Evolutionary conservation across 129 eudicot genomes (phyloP).

Genomic region (Kitagawia praeruptora): DNA sequence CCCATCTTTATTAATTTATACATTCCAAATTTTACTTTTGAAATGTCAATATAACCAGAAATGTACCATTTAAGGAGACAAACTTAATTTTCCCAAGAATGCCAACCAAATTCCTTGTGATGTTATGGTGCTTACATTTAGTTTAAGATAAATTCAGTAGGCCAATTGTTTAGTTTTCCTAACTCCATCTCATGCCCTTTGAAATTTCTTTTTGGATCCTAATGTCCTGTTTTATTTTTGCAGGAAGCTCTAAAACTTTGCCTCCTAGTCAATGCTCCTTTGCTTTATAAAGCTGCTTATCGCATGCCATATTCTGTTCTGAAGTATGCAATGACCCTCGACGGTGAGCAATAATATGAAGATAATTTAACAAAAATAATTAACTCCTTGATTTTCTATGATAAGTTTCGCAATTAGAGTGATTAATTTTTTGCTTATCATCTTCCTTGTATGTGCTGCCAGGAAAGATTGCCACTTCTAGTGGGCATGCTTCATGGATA

Average conservation of each 20-base stretch:
- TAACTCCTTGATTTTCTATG: neutral
- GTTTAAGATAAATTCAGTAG: neutral
- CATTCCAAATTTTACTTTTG: neutral
- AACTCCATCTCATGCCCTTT: neutral
- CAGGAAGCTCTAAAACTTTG: slow-evolving; percentile 89
- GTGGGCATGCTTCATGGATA: slow-evolving; percentile 97
- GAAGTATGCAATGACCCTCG: slow-evolving; percentile 99
- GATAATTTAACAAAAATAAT: neutral
- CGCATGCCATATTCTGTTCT: slow-evolving; percentile 83
- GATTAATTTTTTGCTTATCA: neutral
- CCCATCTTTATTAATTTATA: neutral
- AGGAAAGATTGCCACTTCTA: slow-evolving; percentile 95
- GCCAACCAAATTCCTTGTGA: neutral
- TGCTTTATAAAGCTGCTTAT: slow-evolving; percentile 80
- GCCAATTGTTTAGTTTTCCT: neutral
- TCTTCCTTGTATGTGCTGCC: slow-evolving; percentile 12
- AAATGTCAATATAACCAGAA: neutral
- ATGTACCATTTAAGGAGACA: neutral
- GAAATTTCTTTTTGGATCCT: neutral
- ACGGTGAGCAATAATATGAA: slow-evolving; percentile 50
- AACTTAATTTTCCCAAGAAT: neutral
- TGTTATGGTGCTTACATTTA: neutral
- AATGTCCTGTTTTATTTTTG: neutral
- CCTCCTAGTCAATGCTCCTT: slow-evolving; percentile 92
- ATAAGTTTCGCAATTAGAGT: neutral